These are phyloP conservation scores for Canariomyces notabilis DNA, from an alignment of 2,329 filamentous ascomycete species.

Conservation along the genomic window DNA sequence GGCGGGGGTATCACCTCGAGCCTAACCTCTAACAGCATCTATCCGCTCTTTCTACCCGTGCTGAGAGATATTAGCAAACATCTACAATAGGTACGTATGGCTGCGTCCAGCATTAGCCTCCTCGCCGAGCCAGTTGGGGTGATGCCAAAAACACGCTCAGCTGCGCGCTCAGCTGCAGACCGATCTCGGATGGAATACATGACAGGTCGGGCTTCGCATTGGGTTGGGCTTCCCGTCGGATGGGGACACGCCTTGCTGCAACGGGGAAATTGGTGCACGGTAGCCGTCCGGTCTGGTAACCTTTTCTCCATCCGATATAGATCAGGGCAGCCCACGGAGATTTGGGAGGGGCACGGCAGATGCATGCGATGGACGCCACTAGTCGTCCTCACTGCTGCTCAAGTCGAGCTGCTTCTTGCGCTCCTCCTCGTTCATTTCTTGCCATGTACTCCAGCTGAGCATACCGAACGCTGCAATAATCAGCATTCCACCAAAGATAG, in stretches of 20 bases:
- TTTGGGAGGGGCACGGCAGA: background rate
- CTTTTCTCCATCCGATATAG: slow-evolving; percentile 18
- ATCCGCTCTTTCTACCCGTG: background rate
- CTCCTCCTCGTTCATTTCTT: slow-evolving; percentile 84
- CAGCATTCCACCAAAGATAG: slow-evolving; percentile 74
- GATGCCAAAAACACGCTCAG: no score
- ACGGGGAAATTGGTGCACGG: no score
- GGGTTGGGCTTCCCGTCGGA: no score
- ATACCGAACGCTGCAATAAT: slow-evolving; percentile 87
- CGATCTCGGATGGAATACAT: no score
- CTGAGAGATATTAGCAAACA: background rate
- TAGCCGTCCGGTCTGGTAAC: no score
- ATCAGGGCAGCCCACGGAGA: slow-evolving; percentile 14
- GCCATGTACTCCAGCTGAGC: slow-evolving; percentile 85
- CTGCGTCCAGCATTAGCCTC: background rate
- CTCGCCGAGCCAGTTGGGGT: background rate
- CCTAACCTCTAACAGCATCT: background rate
- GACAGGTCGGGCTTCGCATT: no score
- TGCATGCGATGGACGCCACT: background rate
- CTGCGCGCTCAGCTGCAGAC: no score
- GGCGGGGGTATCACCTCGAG: background rate
- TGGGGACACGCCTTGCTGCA: no score
- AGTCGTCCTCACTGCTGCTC: slow-evolving; percentile 21
- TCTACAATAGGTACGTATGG: background rate
- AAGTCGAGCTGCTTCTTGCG: slow-evolving; percentile 48